Percentiles rank a stretch among this genome's conserved stretches.
phyloP scores from a whole-genome alignment of 192 early-diverging fungal species.

The Lunasporangiospora selenospora region DNA sequence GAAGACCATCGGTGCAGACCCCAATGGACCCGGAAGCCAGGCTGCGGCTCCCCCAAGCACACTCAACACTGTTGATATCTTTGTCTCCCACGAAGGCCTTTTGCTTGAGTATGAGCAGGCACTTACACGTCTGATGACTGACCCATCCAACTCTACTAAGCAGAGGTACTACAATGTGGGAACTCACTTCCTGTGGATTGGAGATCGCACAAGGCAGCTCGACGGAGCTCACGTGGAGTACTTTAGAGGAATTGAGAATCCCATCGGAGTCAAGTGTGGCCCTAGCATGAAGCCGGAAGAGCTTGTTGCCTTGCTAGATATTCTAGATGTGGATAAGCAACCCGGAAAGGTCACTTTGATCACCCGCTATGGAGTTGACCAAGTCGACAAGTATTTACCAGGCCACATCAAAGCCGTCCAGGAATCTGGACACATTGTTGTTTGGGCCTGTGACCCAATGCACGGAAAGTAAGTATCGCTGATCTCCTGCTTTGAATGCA shows the following conservation, averaged over 20 bases:
- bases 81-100: conserved; percentile 96
- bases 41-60: conserved; percentile 31
- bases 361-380: conserved; percentile 89
- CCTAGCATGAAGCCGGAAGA: conserved; percentile 91
- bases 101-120: conserved; percentile 92
- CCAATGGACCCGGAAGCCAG: conserved; percentile 15
- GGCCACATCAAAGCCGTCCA: conserved; percentile 93
- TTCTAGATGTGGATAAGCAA: conserved; percentile 86
- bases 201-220: conserved; percentile 95
- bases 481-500: neutral
- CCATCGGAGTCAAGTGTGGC: conserved; percentile 96
- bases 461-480: conserved; percentile 82
- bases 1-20: conserved; percentile 90
- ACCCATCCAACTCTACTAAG: conserved; percentile 50
- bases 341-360: conserved; percentile 95
- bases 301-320: conserved; percentile 82
- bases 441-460: conserved; percentile 99
- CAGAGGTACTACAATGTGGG: conserved; percentile 90
- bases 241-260: conserved; percentile 96
- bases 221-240: conserved; percentile 97
- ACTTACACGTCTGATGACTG: conserved; percentile 74
- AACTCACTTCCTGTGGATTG: conserved; percentile 98
- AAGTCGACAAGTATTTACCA: conserved; percentile 85
- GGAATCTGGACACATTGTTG: conserved; percentile 82
- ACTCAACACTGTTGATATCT: conserved; percentile 87